Conservation (phyloP, 108 stramenopile genomes). For the Craspedostauros australis region DNA sequence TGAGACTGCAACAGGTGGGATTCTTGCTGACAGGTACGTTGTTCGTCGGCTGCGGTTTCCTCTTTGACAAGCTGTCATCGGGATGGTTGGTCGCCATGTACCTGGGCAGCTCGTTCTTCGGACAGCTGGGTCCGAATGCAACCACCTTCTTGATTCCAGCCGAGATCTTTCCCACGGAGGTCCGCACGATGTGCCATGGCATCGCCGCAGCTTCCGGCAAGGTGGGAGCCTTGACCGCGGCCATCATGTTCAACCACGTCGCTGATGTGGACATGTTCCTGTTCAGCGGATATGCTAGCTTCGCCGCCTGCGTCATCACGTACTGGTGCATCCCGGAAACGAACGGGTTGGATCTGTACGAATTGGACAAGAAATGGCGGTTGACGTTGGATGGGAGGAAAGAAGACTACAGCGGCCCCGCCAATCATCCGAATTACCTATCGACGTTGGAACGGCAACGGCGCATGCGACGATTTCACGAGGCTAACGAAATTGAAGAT, state of each 20-base stretch:
- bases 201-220: conserved; percentile 69
- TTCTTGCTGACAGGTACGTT: conserved; percentile 60
- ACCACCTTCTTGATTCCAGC: conserved; percentile 70
- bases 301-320: conserved; percentile 44
- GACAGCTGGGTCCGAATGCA: conserved; percentile 69
- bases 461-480: too few relatives aligned
- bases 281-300: conserved; percentile 48
- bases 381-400: conserved; percentile 28
- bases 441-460: conserved; percentile 56
- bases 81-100: conserved; percentile 47
- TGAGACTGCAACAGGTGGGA: conserved; percentile 48
- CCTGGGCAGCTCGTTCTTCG: conserved; percentile 58
- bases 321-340: conserved; percentile 61
- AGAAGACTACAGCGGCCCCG: conserved; percentile 45
- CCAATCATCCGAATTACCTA: conserved; percentile 43
- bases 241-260: conserved; percentile 50
- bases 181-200: conserved; percentile 66
- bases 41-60: conserved; percentile 49
- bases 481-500: too few relatives aligned
- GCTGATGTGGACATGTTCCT: conserved; percentile 30
- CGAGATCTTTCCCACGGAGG: conserved; percentile 57
- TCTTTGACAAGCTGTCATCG: conserved; percentile 34
- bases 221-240: conserved; percentile 62
- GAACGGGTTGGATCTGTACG: conserved; percentile 45
- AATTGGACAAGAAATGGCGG: conserved; percentile 60